phyloP scores from a whole-genome alignment of 2,329 filamentous ascomycete genomes.

The Cytospora schulzeri region DNA sequence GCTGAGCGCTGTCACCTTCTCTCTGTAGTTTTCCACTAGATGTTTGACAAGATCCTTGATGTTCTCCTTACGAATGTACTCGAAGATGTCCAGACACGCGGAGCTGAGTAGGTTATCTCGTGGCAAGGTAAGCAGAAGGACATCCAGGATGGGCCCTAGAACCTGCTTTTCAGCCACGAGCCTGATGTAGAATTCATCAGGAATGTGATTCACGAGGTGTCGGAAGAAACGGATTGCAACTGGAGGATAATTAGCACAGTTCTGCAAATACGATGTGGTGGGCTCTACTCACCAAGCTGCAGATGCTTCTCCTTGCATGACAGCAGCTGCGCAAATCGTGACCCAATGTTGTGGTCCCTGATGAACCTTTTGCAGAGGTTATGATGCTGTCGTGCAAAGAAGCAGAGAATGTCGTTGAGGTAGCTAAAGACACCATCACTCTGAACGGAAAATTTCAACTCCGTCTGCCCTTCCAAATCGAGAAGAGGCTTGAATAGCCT shows the following conservation, averaged over 20 bases:
- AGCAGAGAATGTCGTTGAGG: conserved; percentile 88
- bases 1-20: conserved; percentile 72
- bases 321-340: conserved; percentile 81
- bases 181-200: conserved; percentile 85
- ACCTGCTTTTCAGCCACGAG: conserved; percentile 81
- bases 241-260: conserved; percentile 40
- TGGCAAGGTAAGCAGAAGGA: conserved; percentile 83
- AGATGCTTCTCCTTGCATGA: conserved; percentile 86
- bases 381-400: conserved; percentile 88
- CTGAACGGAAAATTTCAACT: conserved; percentile 74
- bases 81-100: conserved; percentile 90
- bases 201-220: conserved; percentile 75
- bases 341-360: conserved; percentile 74
- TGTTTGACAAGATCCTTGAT: conserved; percentile 82
- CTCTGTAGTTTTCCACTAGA: conserved; percentile 80
- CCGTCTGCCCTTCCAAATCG: conserved; percentile 70
- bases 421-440: conserved; percentile 91
- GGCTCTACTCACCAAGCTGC: conserved; percentile 71
- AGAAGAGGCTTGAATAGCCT: conserved; percentile 86
- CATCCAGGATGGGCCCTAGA: conserved; percentile 81
- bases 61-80: conserved; percentile 81
- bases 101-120: conserved; percentile 93
- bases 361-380: conserved; percentile 88
- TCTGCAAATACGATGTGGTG: not conserved
- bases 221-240: conserved; percentile 94